Evolutionary conservation across 768 basidiomycete species (phyloP), one percentile per base, ranked within the genome.

Genomic region (Agaricus blazei): DNA sequence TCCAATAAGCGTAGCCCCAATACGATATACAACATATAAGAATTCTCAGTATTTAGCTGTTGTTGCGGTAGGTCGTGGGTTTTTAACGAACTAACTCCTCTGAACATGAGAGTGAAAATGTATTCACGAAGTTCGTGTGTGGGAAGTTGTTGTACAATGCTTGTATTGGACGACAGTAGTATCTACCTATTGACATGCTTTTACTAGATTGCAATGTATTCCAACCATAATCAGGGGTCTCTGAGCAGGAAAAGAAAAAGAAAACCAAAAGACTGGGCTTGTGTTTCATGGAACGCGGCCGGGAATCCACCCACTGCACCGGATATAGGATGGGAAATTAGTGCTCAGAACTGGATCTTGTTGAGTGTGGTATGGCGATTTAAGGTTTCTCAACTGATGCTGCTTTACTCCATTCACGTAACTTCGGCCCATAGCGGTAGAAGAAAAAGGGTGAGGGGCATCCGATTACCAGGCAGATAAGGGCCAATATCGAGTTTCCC

Each of bases 401-500:
- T 43, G 63, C 63, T 58, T 70, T 73, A 52, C 72, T 74, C 63
- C 67, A 69, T 49, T 67, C 67, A 4, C 74, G 68, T 36, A 75
- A 63, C 50, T 51, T 53, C 31, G 72, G 67, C 6, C 74, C 73
- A 57, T 72, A 74, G 28, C 63, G 62, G 60, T 74, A 75, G 62
- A 75, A 74, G 15, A 75, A 51, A 59, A 73, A 75, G 5, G 74
- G 74, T 62, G 77, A 71, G 7, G 83, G 83, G 54, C 77, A 75
- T 6, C 82, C 81, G 8, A 84, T 68, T 9, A 72, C 71, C 45
- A 85, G 72, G 15, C 82, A 77, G 11, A 75, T 62, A 3, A 68
- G 68, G 0, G 83, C 83, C 9, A 86, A 75, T 5, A 86, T 68
- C 0, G 83, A 80, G 56, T 79, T 69, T 1, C 82, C 81, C 65